Base-by-base conservation (phyloP, 176 grass and related monocot species). In the bread wheat (Triticum aestivum) region DNA sequence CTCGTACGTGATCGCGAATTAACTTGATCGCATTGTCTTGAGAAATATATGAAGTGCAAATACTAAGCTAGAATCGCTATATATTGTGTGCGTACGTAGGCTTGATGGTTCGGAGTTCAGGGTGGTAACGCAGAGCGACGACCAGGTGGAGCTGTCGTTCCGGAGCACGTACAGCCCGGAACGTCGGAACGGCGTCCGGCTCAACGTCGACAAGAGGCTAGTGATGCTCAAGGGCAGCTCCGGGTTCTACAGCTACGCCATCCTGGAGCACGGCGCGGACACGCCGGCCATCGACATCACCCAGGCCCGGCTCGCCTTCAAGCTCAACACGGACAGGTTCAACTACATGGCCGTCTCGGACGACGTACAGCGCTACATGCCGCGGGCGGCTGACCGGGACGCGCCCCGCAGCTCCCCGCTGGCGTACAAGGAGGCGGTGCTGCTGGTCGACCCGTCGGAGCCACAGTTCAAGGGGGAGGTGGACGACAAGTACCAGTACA, bases 401-500 rank as follows among this genome's bases (percentile, higher is more conserved):
- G 18, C 80, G 9, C 69, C 65, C 8, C 90, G 70, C 18, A 85
- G 34, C 17, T 27, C 54, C 9, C 74, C 69, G 6, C 68, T 97
- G 56, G 95, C 90, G 20, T 97, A 93, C 89, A 89, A 87, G 78
- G 95, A 97, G 54, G 95, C 95, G 0, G 89, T 92, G 15, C 86
- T 91, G 24, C 88, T 97, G 2, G 64, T 81, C 7, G 58, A 97
- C 8, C 95, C 95, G 38, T 56, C 41, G 27, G 85, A 89, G 5
- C 47, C 83, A 15, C 63, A 82, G 6, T 86, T 94, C 49, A 86
- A 88, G 77, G 95, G 95, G 82, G 87, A 97, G 88, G 95, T 97
- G 34, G 95, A 97, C 86, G 95, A 97, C 79, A 97, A 97, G 90
- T 97, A 97, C 34, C 74, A 89, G 82, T 97, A 97, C 75, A 82